Conservation (phyloP, 495 filamentous ascomycete genomes). For the Penicillium malachiteum region DNA sequence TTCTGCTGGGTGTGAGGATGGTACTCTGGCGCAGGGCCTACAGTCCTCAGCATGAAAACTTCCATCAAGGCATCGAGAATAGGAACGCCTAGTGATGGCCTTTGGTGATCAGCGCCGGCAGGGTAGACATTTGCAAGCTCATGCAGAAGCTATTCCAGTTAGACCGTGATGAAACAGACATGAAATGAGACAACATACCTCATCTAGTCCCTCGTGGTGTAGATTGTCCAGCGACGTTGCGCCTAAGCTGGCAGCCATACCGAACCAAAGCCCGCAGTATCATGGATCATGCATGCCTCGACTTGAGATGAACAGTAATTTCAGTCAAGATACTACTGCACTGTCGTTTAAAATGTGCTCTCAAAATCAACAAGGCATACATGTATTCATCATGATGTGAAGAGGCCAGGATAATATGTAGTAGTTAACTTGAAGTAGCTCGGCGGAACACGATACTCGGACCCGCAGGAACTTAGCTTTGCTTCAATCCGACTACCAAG, state of each 20-base stretch:
- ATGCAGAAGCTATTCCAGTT: constrained; percentile 44
- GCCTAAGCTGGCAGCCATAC: constrained; percentile 51
- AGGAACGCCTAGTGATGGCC: constrained; percentile 38
- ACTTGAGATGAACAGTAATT: too few species aligned
- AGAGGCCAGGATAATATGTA: not conserved
- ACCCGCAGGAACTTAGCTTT: not conserved
- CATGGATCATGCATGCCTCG: constrained; percentile 19
- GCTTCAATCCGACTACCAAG: not conserved
- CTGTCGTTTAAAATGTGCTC: too few species aligned
- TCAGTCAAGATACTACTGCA: too few species aligned
- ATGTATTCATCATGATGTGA: not conserved
- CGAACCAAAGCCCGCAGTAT: constrained; percentile 3
- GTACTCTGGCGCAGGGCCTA: not conserved
- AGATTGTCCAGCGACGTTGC: constrained; percentile 63
- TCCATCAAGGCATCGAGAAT: constrained; percentile 51
- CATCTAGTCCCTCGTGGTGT: constrained; percentile 60
- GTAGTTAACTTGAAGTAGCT: not conserved
- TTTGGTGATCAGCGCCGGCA: constrained; percentile 4
- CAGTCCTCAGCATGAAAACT: constrained; percentile 34
- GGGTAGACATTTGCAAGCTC: constrained; percentile 33
- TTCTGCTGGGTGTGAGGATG: constrained; percentile 2
- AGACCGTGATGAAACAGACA: not conserved
- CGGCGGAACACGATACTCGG: not conserved
- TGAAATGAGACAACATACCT: constrained; percentile 47
- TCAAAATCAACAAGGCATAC: not conserved